Conservation (phyloP, 768 basidiomycete genomes). For the Xanthoconium stramineum region DNA sequence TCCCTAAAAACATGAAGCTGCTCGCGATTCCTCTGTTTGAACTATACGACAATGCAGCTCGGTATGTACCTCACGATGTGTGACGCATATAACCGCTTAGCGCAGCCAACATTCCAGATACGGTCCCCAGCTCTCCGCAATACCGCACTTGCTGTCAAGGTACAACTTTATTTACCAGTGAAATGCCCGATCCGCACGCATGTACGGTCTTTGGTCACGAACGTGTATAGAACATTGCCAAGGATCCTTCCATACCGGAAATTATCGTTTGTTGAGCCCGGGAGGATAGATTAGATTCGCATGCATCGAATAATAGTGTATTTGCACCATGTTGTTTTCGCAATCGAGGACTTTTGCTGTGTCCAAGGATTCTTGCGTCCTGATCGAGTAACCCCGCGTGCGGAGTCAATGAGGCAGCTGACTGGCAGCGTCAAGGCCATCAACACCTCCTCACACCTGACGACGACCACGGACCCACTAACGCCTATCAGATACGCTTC, state of each 20-base stretch:
- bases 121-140: constrained; percentile 91
- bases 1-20: constrained; percentile 99
- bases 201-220: neutral
- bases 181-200: neutral
- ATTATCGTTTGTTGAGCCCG: neutral
- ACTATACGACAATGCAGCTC: constrained; percentile 94
- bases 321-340: neutral
- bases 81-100: neutral
- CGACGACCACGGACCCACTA: neutral
- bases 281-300: constrained; percentile 1
- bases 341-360: neutral
- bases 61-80: constrained; percentile 39
- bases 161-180: constrained; percentile 82
- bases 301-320: neutral
- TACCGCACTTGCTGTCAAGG: constrained; percentile 87
- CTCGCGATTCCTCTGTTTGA: constrained; percentile 96
- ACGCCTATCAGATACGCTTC: neutral
- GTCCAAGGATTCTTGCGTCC: neutral
- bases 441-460: neutral
- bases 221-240: neutral
- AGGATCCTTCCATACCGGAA: too few relatives aligned
- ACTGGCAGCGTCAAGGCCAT: neutral
- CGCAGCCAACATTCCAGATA: constrained; percentile 43
- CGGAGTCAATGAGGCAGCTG: constrained; percentile 21
- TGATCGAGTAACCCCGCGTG: constrained; percentile 19